Base-by-base conservation (phyloP, 768 basidiomycete genomes). In the Trametes cubensis region DNA sequence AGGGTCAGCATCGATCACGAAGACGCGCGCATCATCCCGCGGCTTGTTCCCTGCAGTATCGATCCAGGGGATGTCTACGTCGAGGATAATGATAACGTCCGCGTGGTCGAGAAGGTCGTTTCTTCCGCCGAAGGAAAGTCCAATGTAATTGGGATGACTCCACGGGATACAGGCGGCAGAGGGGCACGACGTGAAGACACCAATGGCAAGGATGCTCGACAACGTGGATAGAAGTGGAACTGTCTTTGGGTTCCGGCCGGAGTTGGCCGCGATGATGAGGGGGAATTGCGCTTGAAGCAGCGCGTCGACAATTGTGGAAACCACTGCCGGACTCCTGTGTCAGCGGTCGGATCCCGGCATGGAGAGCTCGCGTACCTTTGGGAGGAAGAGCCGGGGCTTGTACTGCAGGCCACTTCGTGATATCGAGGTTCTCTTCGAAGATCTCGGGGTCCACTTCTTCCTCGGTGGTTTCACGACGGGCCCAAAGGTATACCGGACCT, bases 401-500 rank as follows among this genome's bases (percentile, higher is more conserved):
- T 15, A 88, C 60, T 0, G 83, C 58, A 0, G 85, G 82, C 85
- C 86, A 88, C 57, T 77, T 66, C 55, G 62, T 75, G 21, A 65
- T 65, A 51, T 68, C 66, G 0, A 75, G 65, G 13, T 73, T 58
- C 3, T 72, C 64, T 18, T 76, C 69, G 14, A 83, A 63, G 3
- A 72, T 56, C 4, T 73, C 65, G 4, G 73, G 55, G n/a, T 82
- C 77, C 1, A 89, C 71, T 68, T 87, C 83, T 70, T 88, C 80
- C 67, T 91, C 88, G 79, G 86, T 85, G 0, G 81, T 79, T 68
- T 90, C 89, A 25, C 89, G 79, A 17, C 86, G 79, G 15, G 81
- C 86, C 85, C 87, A 90, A 7, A 89, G 77, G 70, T 91, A 90
- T 0, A 88, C 87, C 0, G 89, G 89, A 0, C 89, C 88, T 68